Evolutionary conservation across 2,329 filamentous ascomycete species (phyloP).

Genomic region (Parastagonospora avenae): DNA sequence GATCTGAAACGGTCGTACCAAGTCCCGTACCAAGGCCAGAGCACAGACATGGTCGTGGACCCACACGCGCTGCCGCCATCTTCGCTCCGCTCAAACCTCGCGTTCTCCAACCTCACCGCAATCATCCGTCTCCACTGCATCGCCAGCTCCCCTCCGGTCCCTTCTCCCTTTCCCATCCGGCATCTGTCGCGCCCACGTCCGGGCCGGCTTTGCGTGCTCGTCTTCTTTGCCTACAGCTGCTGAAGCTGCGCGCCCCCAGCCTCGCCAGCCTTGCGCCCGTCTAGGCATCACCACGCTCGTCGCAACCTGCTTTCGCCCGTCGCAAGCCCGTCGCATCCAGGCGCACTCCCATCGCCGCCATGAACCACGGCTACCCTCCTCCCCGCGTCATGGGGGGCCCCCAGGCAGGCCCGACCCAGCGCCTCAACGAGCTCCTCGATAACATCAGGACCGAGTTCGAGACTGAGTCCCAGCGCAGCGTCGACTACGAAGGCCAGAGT

Average conservation of each 20-base stretch:
- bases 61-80: constrained; percentile 10
- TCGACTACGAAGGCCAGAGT: constrained; percentile 94
- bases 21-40: too few species aligned
- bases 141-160: constrained; percentile 1
- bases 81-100: constrained; percentile 22
- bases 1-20: constrained; percentile 1
- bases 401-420: constrained; percentile 65
- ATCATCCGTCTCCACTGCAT: constrained; percentile 7
- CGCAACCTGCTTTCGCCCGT: constrained; percentile 16
- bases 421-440: constrained; percentile 89
- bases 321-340: constrained; percentile 11
- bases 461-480: constrained; percentile 76
- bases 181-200: constrained; percentile 28
- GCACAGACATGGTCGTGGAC: constrained; percentile 10
- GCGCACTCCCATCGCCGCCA: constrained; percentile 46
- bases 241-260: constrained; percentile 28
- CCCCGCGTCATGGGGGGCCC: constrained; percentile 78
- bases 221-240: constrained; percentile 5
- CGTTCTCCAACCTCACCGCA: constrained; percentile 11
- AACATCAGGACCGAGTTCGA: constrained; percentile 92
- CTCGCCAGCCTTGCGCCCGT: constrained; percentile 20
- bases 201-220: constrained; percentile 20
- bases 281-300: constrained; percentile 18
- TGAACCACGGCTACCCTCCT: constrained; percentile 72
- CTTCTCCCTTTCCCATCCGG: constrained; percentile 22